A percentile compares a stretch with the other conserved stretches of the same genome.
phyloP scores from a whole-genome alignment of 306 rosid genomes.

The Lathyrus sativus region DNA sequence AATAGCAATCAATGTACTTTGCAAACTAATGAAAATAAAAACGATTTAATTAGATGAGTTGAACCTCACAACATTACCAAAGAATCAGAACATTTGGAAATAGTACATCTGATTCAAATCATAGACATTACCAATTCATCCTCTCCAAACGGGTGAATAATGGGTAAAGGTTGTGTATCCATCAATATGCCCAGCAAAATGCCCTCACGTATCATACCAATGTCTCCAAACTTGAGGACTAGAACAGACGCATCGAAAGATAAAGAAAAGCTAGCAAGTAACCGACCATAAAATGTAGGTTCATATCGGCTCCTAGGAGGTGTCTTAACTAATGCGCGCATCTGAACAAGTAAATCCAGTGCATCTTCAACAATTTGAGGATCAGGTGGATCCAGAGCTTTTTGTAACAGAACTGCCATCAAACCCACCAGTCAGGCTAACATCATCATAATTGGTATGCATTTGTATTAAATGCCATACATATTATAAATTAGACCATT shows the following conservation, averaged over 20 bases:
- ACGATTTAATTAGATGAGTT: constrained; percentile 34
- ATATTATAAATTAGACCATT: background rate
- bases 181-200: constrained; percentile 76
- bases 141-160: constrained; percentile 84
- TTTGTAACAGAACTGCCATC: constrained; percentile 74
- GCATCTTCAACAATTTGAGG: constrained; percentile 73
- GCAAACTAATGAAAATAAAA: constrained; percentile 49
- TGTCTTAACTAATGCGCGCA: constrained; percentile 61
- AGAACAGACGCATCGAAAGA: constrained; percentile 81
- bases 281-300: constrained; percentile 80
- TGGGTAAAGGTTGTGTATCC: constrained; percentile 84
- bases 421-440: constrained; percentile 34
- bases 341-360: constrained; percentile 60
- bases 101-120: constrained; percentile 22
- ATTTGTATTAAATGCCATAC: background rate
- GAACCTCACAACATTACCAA: constrained; percentile 25
- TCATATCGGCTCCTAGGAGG: constrained; percentile 71
- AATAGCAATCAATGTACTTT: constrained; percentile 52
- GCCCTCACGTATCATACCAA: constrained; percentile 86
- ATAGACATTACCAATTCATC: constrained; percentile 61
- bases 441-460: constrained; percentile 22
- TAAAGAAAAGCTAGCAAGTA: constrained; percentile 74
- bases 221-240: constrained; percentile 77
- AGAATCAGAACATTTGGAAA: constrained; percentile 37
- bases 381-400: constrained; percentile 77